Base-by-base conservation (phyloP, 2,329 filamentous ascomycete genomes). In the Penicillium freii region DNA sequence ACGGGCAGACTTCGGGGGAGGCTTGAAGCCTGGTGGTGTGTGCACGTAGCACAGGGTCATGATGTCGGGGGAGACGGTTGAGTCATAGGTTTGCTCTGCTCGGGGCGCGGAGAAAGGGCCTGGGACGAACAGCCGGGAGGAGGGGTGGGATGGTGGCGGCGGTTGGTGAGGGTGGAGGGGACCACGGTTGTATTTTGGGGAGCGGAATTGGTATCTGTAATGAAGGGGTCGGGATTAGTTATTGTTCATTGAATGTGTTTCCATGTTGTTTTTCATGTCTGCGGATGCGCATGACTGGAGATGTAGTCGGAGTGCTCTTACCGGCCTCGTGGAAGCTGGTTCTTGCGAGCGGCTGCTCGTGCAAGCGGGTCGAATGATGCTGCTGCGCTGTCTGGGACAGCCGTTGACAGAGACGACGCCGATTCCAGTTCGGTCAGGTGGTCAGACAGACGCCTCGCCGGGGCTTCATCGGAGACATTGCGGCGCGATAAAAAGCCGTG, bases 131-230 rank as follows among this genome's bases (percentile, higher is more conserved):
- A 91, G 82, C 71, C 94, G 89, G 58, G 94, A 96, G 29, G 88
- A 84, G 0, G 92, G 92, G 69, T 97, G 90, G 61, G 92, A 94
- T 51, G 87, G 84, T 39, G 87, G 83, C n/a, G 91, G 93, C 58
- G 91, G 90, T 78, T 96, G 91, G 69, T 97, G 87, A 50, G 94
- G 94, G 73, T 97, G 92, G 25, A 97, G 82, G 62, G 92, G 92
- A 56, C 94, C 94, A 70, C 93, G 90, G 76, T 96, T 87, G 83
- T 92, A 99, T 79, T 93, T 94, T 62, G 94, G 94, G 50, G 93
- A 88, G 63, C 92, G 91, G 77, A 89, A 97, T 77, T 96, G 90
- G 79, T 97, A 99, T 82, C 93, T 96, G 61, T 33, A 40, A 51
- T 34, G 51, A 47, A 40, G 31, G 23, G n/a, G 48, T 50, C 33